Conservation (phyloP, 805 yeast species). For the Blastobotrys chiropterorum region DNA sequence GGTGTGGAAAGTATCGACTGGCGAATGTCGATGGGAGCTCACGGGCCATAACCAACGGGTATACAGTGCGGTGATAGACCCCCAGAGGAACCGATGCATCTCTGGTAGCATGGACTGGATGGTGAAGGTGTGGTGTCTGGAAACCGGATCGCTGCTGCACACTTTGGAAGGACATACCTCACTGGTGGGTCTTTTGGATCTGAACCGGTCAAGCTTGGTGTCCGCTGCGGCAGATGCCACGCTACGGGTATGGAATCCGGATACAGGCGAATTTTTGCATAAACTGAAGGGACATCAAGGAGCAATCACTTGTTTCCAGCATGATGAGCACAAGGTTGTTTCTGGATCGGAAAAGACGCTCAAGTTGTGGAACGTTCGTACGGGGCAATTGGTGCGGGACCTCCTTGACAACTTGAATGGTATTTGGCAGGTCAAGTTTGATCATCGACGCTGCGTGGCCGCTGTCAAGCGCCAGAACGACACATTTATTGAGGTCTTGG, state of each 20-base stretch:
- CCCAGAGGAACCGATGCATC: constrained; percentile 68
- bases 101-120: constrained; percentile 90
- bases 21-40: constrained; percentile 64
- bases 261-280: constrained; percentile 56
- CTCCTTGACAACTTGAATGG: constrained; percentile 71
- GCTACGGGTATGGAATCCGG: constrained; percentile 88
- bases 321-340: constrained; percentile 74
- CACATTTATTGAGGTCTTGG: constrained; percentile 79
- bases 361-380: constrained; percentile 78
- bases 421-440: constrained; percentile 93
- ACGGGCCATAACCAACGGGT: constrained; percentile 84
- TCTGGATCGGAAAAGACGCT: constrained; percentile 87
- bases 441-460: constrained; percentile 76
- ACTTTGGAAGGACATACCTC: constrained; percentile 84
- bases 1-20: constrained; percentile 83
- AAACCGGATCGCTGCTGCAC: constrained; percentile 61
- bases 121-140: constrained; percentile 84
- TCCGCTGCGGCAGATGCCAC: constrained; percentile 97
- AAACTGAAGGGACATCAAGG: constrained; percentile 70
- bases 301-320: constrained; percentile 91
- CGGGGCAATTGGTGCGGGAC: constrained; percentile 68
- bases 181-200: constrained; percentile 78
- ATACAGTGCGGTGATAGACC: constrained; percentile 81
- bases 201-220: constrained; percentile 69
- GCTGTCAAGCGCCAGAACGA: constrained; percentile 72